A percentile compares a stretch with the other conserved stretches of the same genome.
Conservation (phyloP, 2,329 filamentous ascomycete genomes). For the Penicillium fuscoglaucum region DNA sequence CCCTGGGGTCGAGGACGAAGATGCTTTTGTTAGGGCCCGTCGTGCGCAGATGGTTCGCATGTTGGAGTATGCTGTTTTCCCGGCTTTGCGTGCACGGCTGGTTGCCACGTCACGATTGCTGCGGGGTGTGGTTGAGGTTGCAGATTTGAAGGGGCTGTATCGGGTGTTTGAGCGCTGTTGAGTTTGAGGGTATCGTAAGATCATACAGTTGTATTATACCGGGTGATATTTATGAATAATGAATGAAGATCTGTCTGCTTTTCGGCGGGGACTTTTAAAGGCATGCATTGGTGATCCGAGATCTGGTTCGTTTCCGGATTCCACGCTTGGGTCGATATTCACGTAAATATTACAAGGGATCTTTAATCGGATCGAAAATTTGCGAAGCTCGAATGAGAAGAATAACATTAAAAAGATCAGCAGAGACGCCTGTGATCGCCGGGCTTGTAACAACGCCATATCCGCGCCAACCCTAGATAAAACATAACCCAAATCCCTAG, state of each 20-base stretch:
- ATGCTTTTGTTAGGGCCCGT: slow-evolving; percentile 50
- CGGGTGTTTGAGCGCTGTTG: slow-evolving; percentile 92
- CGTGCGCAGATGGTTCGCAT: slow-evolving; percentile 70
- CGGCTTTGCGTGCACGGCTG: slow-evolving; percentile 78
- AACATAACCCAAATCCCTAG: slow-evolving; percentile 1
- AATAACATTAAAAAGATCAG: not conserved
- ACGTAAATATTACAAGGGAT: not conserved
- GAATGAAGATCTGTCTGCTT: not conserved
- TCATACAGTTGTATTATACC: not conserved
- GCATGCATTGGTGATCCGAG: not conserved
- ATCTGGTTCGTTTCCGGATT: too few species aligned
- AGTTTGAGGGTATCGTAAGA: slow-evolving; percentile 21
- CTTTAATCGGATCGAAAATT: not conserved
- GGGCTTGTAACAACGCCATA: slow-evolving; percentile 9
- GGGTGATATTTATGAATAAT: slow-evolving; percentile 1
- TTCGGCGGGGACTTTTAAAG: not conserved
- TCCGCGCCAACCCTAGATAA: slow-evolving; percentile 5
- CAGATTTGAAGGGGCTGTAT: slow-evolving; percentile 89
- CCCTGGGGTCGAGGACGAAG: slow-evolving; percentile 44
- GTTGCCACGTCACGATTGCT: slow-evolving; percentile 79
- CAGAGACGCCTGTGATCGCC: not conserved
- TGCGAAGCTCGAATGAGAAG: not conserved
- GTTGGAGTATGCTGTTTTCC: slow-evolving; percentile 85
- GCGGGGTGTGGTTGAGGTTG: slow-evolving; percentile 78
- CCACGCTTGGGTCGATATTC: not conserved